Conservation (phyloP, 768 basidiomycete species). For the Floccularia luteovirens region DNA sequence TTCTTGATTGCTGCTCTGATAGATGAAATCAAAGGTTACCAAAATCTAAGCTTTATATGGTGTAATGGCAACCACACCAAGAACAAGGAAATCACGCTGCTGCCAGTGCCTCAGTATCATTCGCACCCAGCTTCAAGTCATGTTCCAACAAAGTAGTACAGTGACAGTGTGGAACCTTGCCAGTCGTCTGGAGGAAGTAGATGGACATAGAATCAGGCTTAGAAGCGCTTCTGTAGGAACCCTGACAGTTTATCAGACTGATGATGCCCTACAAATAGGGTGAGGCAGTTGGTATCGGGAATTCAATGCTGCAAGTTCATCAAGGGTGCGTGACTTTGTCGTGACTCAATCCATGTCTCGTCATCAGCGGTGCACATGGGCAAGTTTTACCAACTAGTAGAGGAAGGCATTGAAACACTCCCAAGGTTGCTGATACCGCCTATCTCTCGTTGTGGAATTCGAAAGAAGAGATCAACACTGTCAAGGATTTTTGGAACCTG, state of each 20-base stretch:
- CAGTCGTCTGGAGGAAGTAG: conserved; percentile 83
- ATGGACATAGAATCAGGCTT: conserved; percentile 87
- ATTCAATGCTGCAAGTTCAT: too few relatives aligned
- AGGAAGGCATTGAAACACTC: too few relatives aligned
- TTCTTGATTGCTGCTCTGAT: conserved; percentile 65
- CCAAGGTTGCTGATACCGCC: too few relatives aligned
- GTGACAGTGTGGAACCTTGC: conserved; percentile 89
- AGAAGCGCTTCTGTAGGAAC: conserved; percentile 87
- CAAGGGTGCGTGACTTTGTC: too few relatives aligned
- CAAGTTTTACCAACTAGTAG: too few relatives aligned
- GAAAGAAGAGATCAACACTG: too few relatives aligned
- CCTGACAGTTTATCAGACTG: conserved; percentile 76
- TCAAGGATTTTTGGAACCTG: too few relatives aligned
- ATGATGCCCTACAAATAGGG: conserved; percentile 87
- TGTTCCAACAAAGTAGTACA: conserved; percentile 85
- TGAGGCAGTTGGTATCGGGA: conserved; percentile 86
- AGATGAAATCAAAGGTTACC: conserved; percentile 98
- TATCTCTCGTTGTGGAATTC: too few relatives aligned
- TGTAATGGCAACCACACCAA: conserved; percentile 88
- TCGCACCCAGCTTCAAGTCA: conserved; percentile 75
- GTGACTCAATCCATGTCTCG: too few relatives aligned
- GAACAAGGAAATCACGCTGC: conserved; percentile 47
- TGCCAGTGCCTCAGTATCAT: conserved; percentile 79
- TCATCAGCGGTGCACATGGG: too few relatives aligned
- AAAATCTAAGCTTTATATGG: conserved; percentile 92